Conservation (phyloP, 2,329 filamentous ascomycete species). For the Alternaria conjuncta region DNA sequence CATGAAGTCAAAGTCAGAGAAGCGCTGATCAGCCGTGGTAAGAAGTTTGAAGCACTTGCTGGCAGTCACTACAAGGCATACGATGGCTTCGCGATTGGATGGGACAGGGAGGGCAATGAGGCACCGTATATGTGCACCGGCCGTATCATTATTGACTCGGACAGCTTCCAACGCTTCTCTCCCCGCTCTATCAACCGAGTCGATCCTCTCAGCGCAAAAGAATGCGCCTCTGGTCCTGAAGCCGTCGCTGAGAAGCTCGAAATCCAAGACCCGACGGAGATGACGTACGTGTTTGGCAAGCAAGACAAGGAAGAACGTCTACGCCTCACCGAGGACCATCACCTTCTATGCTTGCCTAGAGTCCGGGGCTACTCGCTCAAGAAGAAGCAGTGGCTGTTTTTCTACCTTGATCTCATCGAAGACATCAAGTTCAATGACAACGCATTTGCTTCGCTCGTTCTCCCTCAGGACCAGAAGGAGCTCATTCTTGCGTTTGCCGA, state of each 20-base stretch:
- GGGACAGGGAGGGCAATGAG: constrained; percentile 29
- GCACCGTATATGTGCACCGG: constrained; percentile 69
- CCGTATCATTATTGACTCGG: constrained; percentile 83
- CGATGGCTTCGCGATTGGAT: constrained; percentile 66
- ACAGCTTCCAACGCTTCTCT: constrained; percentile 52
- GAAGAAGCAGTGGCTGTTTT: constrained; percentile 89
- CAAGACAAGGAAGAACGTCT: constrained; percentile 48
- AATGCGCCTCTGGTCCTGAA: constrained; percentile 9
- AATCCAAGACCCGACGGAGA: constrained; percentile 11
- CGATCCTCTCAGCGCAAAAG: constrained; percentile 26
- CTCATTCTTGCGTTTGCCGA: constrained; percentile 79
- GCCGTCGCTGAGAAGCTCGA: not conserved
- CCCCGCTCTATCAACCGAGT: constrained; percentile 42
- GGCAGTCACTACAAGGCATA: constrained; percentile 81
- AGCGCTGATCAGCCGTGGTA: constrained; percentile 77
- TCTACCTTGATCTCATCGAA: constrained; percentile 75
- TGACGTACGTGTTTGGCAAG: constrained; percentile 25
- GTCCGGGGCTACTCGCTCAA: constrained; percentile 85
- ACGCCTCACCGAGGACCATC: constrained; percentile 78
- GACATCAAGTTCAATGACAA: constrained; percentile 84
- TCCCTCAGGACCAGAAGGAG: constrained; percentile 68
- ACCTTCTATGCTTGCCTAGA: constrained; percentile 78
- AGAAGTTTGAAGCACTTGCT: constrained; percentile 77
- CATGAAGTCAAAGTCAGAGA: constrained; percentile 68
- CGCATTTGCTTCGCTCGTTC: constrained; percentile 80